Conservation (phyloP, 805 yeast genomes). For the Wickerhamiella allomyrinae region DNA sequence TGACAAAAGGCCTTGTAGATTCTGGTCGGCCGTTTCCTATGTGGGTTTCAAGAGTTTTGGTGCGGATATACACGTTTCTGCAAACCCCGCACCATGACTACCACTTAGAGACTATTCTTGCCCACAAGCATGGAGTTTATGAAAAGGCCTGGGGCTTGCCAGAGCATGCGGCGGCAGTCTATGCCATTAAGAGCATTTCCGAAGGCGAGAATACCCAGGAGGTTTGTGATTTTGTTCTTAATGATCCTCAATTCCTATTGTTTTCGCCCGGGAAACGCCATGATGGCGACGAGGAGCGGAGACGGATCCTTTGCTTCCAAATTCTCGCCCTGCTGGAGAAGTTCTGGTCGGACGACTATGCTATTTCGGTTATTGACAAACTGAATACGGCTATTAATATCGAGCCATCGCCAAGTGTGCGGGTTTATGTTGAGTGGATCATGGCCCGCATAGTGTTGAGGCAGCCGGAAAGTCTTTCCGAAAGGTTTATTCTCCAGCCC, state of each 20-base stretch:
- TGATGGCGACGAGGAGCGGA: slow-evolving; percentile 58
- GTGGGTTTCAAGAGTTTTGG: slow-evolving; percentile 42
- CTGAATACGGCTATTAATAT: slow-evolving; percentile 29
- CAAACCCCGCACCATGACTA: slow-evolving; percentile 47
- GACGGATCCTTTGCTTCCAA: slow-evolving; percentile 45
- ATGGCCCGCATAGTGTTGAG: slow-evolving; percentile 33
- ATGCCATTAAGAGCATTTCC: slow-evolving; percentile 35
- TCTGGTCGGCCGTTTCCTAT: slow-evolving; percentile 2
- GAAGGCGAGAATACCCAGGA: slow-evolving; percentile 9
- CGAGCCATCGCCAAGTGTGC: slow-evolving; percentile 68
- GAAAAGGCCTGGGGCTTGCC: slow-evolving; percentile 37
- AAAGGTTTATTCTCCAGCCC: slow-evolving; percentile 6
- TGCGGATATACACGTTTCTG: slow-evolving; percentile 31
- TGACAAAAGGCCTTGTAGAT: slow-evolving; percentile 31
- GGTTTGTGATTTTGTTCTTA: slow-evolving; percentile 24
- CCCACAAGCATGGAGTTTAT: slow-evolving; percentile 29
- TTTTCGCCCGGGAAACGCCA: slow-evolving; percentile 38
- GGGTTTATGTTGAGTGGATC: slow-evolving; percentile 72
- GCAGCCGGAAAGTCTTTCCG: slow-evolving; percentile 10
- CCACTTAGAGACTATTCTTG: slow-evolving; percentile 44
- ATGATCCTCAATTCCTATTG: slow-evolving; percentile 29
- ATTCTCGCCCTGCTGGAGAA: slow-evolving; percentile 33
- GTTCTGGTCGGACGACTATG: slow-evolving; percentile 18
- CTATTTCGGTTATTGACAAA: slow-evolving; percentile 19
- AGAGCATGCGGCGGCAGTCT: slow-evolving; percentile 42